Percentiles rank a stretch among this genome's conserved stretches.
Conservation (phyloP, 352 stramenopile genomes). For the Globisporangium paroecandrum region DNA sequence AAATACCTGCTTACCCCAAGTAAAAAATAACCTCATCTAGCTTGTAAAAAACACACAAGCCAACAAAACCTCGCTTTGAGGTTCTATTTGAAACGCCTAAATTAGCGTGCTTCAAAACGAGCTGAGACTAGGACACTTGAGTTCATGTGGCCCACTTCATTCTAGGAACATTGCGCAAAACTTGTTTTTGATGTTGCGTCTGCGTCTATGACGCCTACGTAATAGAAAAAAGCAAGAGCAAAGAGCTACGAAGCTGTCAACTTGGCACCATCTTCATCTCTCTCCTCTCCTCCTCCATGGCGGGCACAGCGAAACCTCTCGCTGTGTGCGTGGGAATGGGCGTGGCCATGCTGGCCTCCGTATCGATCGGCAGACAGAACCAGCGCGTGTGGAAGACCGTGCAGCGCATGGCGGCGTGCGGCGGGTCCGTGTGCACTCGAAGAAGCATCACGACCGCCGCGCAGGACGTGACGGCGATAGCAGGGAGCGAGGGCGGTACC, state of each 20-base stretch:
- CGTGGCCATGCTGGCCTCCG: conserved; percentile 63
- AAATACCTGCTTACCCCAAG: background rate
- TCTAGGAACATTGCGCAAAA: conserved; percentile 3
- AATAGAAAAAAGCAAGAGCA: conserved; percentile 6
- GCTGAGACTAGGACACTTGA: background rate
- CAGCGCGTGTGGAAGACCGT: conserved; percentile 48
- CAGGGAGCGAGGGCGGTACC: background rate
- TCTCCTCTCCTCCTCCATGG: conserved; percentile 9
- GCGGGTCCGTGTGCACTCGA: conserved; percentile 15
- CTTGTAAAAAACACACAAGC: background rate
- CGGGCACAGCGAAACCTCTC: conserved; percentile 24
- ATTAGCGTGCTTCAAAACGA: background rate
- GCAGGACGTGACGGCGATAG: background rate
- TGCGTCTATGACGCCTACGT: background rate
- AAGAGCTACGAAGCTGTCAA: background rate
- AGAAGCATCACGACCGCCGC: background rate
- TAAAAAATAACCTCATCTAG: background rate
- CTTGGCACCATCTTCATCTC: background rate
- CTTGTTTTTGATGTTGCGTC: conserved; percentile 1
- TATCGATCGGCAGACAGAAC: conserved; percentile 55
- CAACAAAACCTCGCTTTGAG: background rate
- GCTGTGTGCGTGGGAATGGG: conserved; percentile 68
- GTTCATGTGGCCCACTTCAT: background rate
- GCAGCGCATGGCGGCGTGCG: conserved; percentile 22
- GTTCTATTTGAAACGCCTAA: background rate